phyloP scores from a whole-genome alignment of 2,329 filamentous ascomycete species.

The Pseudocercospora vitis region DNA sequence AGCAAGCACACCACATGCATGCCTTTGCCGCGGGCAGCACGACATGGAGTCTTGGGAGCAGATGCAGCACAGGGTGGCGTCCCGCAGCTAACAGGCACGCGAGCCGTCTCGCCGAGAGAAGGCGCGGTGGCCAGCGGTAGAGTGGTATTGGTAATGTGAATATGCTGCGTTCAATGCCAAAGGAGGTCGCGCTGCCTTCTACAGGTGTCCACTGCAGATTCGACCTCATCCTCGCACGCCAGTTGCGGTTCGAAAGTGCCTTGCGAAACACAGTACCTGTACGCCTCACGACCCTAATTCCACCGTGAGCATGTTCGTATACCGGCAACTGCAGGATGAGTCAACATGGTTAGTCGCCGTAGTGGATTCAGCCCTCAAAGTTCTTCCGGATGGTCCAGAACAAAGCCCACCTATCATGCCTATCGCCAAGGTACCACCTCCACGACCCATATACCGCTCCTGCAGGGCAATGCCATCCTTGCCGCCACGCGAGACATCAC shows the following conservation, averaged over 20 bases:
- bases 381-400: slow-evolving; percentile 3
- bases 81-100: no score
- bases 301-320: background rate
- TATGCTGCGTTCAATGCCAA: background rate
- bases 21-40: background rate
- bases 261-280: background rate
- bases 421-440: no score
- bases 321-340: background rate
- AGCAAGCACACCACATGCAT: background rate
- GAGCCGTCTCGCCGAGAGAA: background rate
- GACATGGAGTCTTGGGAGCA: no score
- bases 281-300: no score
- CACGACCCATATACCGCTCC: background rate
- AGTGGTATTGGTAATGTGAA: no score
- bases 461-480: slow-evolving; percentile 5
- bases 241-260: no score
- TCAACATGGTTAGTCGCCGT: background rate
- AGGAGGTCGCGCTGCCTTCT: background rate
- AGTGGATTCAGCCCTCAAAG: slow-evolving; percentile 3
- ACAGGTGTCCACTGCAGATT: no score
- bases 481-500: slow-evolving; percentile 1
- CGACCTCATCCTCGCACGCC: no score
- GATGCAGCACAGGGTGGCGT: no score
- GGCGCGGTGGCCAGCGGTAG: background rate
- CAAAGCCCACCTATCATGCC: slow-evolving; percentile 5